Evolutionary conservation across 305 asterid species (phyloP).

Genomic region (Fraxinus angustifolia): DNA sequence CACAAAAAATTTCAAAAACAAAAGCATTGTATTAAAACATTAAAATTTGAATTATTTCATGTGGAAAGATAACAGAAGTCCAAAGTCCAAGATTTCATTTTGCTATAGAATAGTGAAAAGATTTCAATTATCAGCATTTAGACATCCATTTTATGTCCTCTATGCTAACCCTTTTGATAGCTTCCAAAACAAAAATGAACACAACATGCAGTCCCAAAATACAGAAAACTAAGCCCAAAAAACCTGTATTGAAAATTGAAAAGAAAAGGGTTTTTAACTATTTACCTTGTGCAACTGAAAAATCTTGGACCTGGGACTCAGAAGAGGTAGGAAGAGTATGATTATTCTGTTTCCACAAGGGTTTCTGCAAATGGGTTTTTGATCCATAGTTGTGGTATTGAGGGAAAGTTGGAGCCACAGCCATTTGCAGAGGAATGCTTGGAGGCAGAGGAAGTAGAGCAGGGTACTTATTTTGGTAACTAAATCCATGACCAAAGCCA

Average conservation of each 20-base stretch:
- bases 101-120: background rate
- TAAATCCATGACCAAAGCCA: conserved; percentile 43
- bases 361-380: conserved; percentile 51
- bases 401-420: conserved; percentile 39
- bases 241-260: background rate
- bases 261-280: background rate
- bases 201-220: conserved; percentile 13
- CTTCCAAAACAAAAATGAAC: background rate
- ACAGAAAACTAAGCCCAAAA: background rate
- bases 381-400: conserved; percentile 48
- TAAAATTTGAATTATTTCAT: background rate
- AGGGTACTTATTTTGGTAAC: conserved; percentile 56
- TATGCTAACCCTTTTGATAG: background rate
- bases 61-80: background rate
- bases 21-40: background rate
- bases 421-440: conserved; percentile 44
- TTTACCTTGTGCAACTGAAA: conserved; percentile 46
- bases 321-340: conserved; percentile 53
- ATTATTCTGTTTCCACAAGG: conserved; percentile 30
- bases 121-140: background rate
- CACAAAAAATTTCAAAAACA: background rate
- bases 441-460: conserved; percentile 73
- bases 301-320: conserved; percentile 37
- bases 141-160: background rate
- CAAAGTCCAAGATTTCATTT: background rate